Percentiles rank a stretch among this genome's conserved stretches.
Conservation (phyloP, 2,329 filamentous ascomycete species). For the Cryoendolithus antarcticus region DNA sequence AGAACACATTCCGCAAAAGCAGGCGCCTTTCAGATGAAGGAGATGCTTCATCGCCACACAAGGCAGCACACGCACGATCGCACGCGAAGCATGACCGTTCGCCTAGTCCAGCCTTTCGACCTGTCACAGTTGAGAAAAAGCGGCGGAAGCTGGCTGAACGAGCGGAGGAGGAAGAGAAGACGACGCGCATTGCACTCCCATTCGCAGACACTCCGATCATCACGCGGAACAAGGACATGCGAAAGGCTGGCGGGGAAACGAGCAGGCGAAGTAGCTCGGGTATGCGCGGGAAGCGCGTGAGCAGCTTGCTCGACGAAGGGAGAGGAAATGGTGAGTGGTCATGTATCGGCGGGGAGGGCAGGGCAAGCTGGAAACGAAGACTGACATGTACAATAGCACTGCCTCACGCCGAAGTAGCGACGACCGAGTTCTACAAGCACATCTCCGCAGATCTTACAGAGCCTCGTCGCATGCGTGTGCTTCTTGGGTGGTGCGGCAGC, state of each 20-base stretch:
- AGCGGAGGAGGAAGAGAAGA: slow-evolving; percentile 22
- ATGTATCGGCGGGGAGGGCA: background rate
- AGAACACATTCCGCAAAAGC: slow-evolving; percentile 24
- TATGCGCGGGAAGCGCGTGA: slow-evolving; percentile 78
- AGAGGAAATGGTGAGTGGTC: slow-evolving; percentile 48
- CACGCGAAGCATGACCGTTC: slow-evolving; percentile 16
- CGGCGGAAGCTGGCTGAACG: slow-evolving; percentile 18
- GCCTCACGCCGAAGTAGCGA: slow-evolving; percentile 72
- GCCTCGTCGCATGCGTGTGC: slow-evolving; percentile 83
- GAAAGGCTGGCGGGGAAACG: slow-evolving; percentile 59
- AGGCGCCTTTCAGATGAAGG: slow-evolving; percentile 11
- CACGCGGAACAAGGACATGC: slow-evolving; percentile 85
- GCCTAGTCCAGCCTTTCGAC: slow-evolving; percentile 18
- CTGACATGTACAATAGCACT: slow-evolving; percentile 47
- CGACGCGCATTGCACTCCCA: slow-evolving; percentile 65
- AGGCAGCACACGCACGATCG: slow-evolving; percentile 12
- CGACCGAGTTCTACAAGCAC: slow-evolving; percentile 87
- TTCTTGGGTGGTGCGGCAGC: slow-evolving; percentile 89
- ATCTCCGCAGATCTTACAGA: slow-evolving; percentile 82
- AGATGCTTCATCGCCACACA: slow-evolving; percentile 13
- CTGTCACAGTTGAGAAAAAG: slow-evolving; percentile 29
- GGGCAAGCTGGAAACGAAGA: background rate
- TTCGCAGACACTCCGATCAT: slow-evolving; percentile 91
- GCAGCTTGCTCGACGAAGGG: slow-evolving; percentile 84
- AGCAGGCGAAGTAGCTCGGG: slow-evolving; percentile 74